phyloP scores from a whole-genome alignment of 2,329 filamentous ascomycete species.

The Thielaviopsis punctulata region DNA sequence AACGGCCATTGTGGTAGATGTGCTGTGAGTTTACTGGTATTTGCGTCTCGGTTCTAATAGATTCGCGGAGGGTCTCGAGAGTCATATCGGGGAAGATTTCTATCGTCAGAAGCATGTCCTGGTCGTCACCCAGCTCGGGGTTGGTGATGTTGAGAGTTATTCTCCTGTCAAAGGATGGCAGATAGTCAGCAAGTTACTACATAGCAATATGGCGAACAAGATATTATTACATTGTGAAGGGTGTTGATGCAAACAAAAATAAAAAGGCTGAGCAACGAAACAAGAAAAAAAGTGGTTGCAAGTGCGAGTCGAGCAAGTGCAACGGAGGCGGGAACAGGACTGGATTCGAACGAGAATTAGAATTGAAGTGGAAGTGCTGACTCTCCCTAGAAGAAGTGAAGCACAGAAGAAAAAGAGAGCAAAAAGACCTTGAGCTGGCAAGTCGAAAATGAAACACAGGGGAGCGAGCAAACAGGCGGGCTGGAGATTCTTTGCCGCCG shows the following conservation, averaged over 20 bases:
- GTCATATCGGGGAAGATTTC: constrained; percentile 73
- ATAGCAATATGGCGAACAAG: not conserved
- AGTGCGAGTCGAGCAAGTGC: not conserved
- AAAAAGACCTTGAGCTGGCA: not conserved
- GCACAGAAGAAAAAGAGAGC: not conserved
- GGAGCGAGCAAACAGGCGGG: not conserved
- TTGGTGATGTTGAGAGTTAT: constrained; percentile 76
- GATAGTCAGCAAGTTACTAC: constrained; percentile 8
- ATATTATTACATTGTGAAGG: not conserved
- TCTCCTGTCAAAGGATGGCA: constrained; percentile 39
- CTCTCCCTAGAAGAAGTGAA: not conserved
- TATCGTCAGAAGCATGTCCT: constrained; percentile 62
- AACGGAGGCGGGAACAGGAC: not conserved
- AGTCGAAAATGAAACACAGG: not conserved
- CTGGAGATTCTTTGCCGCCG: not conserved
- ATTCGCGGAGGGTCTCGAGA: constrained; percentile 68
- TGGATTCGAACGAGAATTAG: not conserved
- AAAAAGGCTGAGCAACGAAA: not conserved
- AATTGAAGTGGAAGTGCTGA: not conserved
- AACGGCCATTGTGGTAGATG: constrained; percentile 77
- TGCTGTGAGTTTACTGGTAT: constrained; percentile 59
- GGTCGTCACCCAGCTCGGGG: constrained; percentile 41
- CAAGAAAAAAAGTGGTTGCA: not conserved
- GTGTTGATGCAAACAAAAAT: not conserved
- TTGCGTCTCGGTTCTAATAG: constrained; percentile 67